phyloP scores from a whole-genome alignment of 345 rosid genomes.

The Dimocarpus longan region DNA sequence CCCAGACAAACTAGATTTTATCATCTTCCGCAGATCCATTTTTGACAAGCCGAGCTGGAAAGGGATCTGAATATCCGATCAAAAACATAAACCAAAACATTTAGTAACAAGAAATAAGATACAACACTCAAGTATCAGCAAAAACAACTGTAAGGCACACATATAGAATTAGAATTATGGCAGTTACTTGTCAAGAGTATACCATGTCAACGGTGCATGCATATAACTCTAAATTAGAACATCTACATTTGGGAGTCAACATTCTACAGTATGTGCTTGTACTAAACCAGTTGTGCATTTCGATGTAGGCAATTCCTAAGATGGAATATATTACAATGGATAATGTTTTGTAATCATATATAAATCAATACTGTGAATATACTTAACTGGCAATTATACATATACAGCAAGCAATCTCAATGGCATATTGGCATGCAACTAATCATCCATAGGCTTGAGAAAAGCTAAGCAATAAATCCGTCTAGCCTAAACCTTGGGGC shows the following conservation, averaged over 20 bases:
- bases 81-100: conserved; percentile 1
- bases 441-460: conserved; percentile 1
- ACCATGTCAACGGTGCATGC: background rate
- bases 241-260: background rate
- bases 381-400: background rate
- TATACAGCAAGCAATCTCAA: background rate
- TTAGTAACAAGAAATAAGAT: conserved; percentile 2
- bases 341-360: background rate
- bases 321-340: background rate
- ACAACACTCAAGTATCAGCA: background rate
- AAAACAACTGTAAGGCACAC: background rate
- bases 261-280: background rate
- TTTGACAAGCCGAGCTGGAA: conserved; percentile 90
- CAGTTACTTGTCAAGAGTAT: background rate
- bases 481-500: background rate
- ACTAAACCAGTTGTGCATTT: conserved; percentile 3
- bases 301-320: background rate
- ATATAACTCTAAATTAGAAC: background rate
- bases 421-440: background rate
- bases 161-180: conserved; percentile 4
- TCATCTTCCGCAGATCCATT: conserved; percentile 82
- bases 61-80: conserved; percentile 64
- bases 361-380: background rate
- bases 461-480: background rate
- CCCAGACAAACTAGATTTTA: conserved; percentile 86